A percentile compares a stretch with the other conserved stretches of the same genome.
These are phyloP conservation scores for Annona squamosa DNA, from an alignment of 164 flowering plant species.

Conservation along the genomic window DNA sequence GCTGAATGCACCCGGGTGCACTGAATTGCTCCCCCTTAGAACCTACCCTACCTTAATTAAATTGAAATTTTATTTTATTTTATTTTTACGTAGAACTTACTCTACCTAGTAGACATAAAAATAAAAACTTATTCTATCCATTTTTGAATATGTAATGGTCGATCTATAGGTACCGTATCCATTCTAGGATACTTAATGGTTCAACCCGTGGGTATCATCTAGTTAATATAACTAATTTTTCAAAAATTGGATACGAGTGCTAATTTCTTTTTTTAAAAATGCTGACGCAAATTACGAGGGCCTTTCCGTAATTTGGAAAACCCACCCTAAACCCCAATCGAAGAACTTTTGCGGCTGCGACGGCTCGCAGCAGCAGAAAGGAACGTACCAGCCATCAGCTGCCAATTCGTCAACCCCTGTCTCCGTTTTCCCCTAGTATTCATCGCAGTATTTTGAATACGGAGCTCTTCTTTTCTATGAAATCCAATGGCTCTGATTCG, in stretches of 20 bases:
- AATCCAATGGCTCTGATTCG: constrained; percentile 27
- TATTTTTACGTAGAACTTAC: too few relatives aligned
- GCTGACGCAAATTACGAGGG: not conserved
- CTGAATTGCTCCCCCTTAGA: too few relatives aligned
- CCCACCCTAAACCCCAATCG: not conserved
- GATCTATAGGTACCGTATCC: too few relatives aligned
- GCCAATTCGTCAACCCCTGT: not conserved
- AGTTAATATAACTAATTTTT: too few relatives aligned
- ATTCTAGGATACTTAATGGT: too few relatives aligned
- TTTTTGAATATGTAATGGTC: too few relatives aligned
- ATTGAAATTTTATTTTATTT: too few relatives aligned
- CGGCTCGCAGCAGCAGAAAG: not conserved
- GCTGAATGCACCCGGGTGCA: too few relatives aligned
- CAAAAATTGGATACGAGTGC: not conserved
- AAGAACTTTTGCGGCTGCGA: not conserved
- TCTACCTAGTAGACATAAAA: too few relatives aligned
- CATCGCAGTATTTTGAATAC: not conserved
- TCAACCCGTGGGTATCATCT: too few relatives aligned
- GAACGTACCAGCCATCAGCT: not conserved
- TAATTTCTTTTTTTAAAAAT: not conserved
- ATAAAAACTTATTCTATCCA: too few relatives aligned
- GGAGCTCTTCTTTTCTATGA: not conserved
- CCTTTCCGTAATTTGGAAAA: not conserved
- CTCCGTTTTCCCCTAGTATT: not conserved
- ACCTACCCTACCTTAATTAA: too few relatives aligned